Evolutionary conservation across 2,329 filamentous ascomycete species (phyloP).

Genomic region (Fusarium beomiforme): DNA sequence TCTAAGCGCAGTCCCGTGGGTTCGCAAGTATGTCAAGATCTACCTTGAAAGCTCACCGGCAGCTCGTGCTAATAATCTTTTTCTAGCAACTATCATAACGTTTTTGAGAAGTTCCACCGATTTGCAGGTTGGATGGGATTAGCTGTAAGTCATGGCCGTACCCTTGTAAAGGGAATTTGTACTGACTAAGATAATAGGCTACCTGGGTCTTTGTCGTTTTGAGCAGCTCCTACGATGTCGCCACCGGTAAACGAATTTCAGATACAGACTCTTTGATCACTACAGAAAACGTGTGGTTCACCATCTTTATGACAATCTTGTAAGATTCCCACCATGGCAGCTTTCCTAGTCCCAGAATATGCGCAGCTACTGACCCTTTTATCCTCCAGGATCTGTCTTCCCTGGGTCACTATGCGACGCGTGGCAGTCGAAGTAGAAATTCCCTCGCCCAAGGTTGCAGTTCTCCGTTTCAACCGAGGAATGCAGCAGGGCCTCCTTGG

Average conservation of each 20-base stretch:
- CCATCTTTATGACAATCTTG: not conserved
- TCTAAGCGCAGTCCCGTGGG: not conserved
- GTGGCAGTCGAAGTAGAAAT: not conserved
- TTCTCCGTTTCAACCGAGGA: not conserved
- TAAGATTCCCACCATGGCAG: accelerated
- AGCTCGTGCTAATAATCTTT: accelerated
- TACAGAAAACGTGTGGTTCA: not conserved
- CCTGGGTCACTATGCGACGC: not conserved
- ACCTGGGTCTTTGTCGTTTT: not conserved
- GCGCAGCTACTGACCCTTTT: accelerated
- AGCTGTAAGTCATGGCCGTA: not conserved
- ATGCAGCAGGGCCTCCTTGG: not conserved
- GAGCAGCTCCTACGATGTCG: not conserved
- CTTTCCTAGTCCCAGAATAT: accelerated
- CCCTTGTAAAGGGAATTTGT: accelerated
- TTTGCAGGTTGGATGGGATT: not conserved
- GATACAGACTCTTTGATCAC: accelerated
- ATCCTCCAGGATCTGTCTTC: not conserved
- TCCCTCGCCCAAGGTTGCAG: not conserved
- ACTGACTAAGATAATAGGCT: not conserved
- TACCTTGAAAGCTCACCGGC: accelerated
- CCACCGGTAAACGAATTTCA: not conserved
- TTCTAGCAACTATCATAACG: not conserved
- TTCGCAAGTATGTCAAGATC: not conserved
- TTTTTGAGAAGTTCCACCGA: not conserved